Conservation (phyloP, 2,329 filamentous ascomycete species). For the Cladophialophora chaetospira region DNA sequence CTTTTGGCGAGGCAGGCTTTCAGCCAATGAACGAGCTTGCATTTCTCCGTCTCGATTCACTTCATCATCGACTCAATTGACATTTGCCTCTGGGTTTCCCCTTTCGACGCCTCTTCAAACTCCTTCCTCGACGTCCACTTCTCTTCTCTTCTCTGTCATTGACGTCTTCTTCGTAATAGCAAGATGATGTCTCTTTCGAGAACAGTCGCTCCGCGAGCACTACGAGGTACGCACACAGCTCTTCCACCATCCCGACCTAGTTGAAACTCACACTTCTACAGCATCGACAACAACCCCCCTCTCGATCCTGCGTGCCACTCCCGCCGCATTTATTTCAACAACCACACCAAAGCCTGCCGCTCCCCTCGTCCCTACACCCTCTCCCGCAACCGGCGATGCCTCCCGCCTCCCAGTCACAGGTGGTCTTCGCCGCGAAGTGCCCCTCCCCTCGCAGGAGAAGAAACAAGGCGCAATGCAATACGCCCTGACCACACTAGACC, state of each 20-base stretch:
- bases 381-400: conserved; percentile 40
- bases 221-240: conserved; percentile 50
- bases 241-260: neutral
- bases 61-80: conserved; percentile 24
- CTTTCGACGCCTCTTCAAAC: conserved; percentile 28
- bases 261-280: conserved; percentile 18
- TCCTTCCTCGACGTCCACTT: conserved; percentile 36
- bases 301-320: conserved; percentile 40
- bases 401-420: conserved; percentile 38
- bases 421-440: conserved; percentile 51
- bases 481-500: conserved; percentile 56
- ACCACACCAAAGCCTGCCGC: conserved; percentile 45
- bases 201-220: conserved; percentile 56
- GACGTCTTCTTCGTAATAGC: conserved; percentile 25
- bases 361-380: conserved; percentile 40
- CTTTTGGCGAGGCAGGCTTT: neutral
- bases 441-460: conserved; percentile 52
- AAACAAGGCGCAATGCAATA: conserved; percentile 56
- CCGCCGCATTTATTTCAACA: conserved; percentile 45
- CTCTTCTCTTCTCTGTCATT: conserved; percentile 9
- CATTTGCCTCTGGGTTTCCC: neutral
- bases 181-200: conserved; percentile 55
- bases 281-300: conserved; percentile 35
- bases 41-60: conserved; percentile 9
- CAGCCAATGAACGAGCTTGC: conserved; percentile 25